These are phyloP conservation scores for Phaffomyces antillensis DNA, from an alignment of 805 yeast species.

Conservation along the genomic window DNA sequence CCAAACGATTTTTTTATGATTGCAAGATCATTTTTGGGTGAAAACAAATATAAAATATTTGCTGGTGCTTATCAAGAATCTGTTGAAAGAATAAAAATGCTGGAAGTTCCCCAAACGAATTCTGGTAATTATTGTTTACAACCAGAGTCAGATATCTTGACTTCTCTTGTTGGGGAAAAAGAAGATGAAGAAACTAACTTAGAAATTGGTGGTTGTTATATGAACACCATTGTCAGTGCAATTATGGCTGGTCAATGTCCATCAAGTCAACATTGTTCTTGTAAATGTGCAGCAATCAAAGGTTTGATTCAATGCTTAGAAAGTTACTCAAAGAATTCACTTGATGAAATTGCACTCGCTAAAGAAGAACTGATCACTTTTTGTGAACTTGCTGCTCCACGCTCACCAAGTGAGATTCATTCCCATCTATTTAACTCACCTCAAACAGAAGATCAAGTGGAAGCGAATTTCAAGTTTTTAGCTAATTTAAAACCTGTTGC, in stretches of 20 bases:
- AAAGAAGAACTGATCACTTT: neutral
- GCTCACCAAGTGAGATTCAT: neutral
- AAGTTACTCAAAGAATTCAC: conserved; percentile 2
- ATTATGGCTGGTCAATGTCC: conserved; percentile 4
- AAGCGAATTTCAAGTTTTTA: conserved; percentile 7
- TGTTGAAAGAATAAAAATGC: neutral
- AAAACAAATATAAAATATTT: conserved; percentile 2
- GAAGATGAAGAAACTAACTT: neutral
- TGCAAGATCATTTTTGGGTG: conserved; percentile 5
- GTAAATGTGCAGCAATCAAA: conserved; percentile 7
- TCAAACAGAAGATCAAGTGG: conserved; percentile 9
- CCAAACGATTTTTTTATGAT: conserved; percentile 4
- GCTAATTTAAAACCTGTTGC: conserved; percentile 12
- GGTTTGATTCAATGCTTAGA: conserved; percentile 7
- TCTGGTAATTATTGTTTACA: conserved; percentile 5
- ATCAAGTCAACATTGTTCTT: conserved; percentile 6
- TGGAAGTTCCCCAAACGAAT: neutral
- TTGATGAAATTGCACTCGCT: neutral
- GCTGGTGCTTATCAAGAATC: conserved; percentile 9
- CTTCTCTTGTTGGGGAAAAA: neutral
- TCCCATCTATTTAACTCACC: neutral
- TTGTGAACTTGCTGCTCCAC: neutral
- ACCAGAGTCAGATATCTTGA: conserved; percentile 1
- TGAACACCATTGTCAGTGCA: conserved; percentile 1
- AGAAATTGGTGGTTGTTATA: conserved; percentile 6